phyloP scores from a whole-genome alignment of 2,329 filamentous ascomycete genomes.

The Epichloe gansuensis region DNA sequence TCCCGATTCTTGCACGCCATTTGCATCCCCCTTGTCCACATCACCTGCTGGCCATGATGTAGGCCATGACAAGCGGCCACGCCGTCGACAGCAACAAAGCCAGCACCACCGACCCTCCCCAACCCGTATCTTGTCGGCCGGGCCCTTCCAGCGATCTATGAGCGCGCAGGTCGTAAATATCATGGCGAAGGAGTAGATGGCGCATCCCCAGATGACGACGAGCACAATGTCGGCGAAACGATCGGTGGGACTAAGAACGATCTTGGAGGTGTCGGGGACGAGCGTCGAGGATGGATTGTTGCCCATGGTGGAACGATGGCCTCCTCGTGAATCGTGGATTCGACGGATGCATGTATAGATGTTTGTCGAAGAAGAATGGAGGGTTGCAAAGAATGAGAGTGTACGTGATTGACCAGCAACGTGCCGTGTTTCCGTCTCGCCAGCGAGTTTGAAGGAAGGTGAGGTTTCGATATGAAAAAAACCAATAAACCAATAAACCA shows the following conservation, averaged over 20 bases:
- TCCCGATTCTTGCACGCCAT: no score
- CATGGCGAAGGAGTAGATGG: constrained; percentile 27
- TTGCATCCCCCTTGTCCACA: not conserved
- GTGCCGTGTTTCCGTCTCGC: not conserved
- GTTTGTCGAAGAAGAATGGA: no score
- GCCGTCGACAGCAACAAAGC: constrained; percentile 22
- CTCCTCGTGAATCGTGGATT: no score
- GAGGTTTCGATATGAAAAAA: not conserved
- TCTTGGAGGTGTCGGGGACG: constrained; percentile 25
- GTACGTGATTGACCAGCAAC: not conserved
- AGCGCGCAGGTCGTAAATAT: constrained; percentile 30
- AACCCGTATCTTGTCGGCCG: constrained; percentile 21
- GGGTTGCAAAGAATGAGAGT: not conserved
- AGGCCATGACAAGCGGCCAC: constrained; percentile 26
- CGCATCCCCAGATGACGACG: constrained; percentile 21
- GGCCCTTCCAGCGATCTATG: constrained; percentile 30
- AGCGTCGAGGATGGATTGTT: constrained; percentile 27
- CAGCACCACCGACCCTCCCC: constrained; percentile 17
- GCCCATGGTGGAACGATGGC: constrained; percentile 19
- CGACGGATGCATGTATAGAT: no score
- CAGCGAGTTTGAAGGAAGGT: not conserved
- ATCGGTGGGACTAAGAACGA: constrained; percentile 21
- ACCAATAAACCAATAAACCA: no score
- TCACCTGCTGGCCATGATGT: constrained; percentile 16
- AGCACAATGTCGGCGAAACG: constrained; percentile 19